These are phyloP conservation scores for Arthrobotrys musiformis DNA, from an alignment of 2,329 filamentous ascomycete species.

Conservation along the genomic window DNA sequence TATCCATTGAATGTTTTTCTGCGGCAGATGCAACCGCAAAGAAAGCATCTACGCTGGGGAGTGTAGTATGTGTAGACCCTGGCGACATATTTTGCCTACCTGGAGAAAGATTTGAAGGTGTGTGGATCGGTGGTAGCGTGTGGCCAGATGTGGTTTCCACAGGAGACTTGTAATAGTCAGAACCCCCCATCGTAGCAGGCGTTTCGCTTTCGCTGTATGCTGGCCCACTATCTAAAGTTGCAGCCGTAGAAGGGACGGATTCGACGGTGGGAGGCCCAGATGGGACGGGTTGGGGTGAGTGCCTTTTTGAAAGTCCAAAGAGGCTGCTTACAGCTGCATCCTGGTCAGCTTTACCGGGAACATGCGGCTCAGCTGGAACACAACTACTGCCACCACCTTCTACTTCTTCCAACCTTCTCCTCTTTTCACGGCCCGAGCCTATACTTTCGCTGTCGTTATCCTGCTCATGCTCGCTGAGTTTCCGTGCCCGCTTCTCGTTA, in stretches of 20 bases:
- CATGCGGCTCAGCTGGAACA: conserved; percentile 35
- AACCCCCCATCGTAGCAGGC: conserved; percentile 34
- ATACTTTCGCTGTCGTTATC: conserved; percentile 35
- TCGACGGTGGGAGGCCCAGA: conserved; percentile 49
- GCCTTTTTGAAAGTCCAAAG: conserved; percentile 44
- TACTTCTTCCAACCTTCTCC: conserved; percentile 20
- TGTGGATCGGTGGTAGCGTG: conserved; percentile 38
- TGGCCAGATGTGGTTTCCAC: conserved; percentile 25
- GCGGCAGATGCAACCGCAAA: conserved; percentile 32
- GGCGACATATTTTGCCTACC: conserved; percentile 27
- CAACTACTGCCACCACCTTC: too few relatives aligned
- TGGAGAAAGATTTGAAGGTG: conserved; percentile 5
- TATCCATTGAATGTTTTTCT: conserved; percentile 40
- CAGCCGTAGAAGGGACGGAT: conserved; percentile 32
- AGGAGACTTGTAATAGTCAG: conserved; percentile 38
- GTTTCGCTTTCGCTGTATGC: conserved; percentile 38
- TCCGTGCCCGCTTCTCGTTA: conserved; percentile 39
- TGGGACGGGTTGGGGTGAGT: conserved; percentile 36
- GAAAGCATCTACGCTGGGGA: conserved; percentile 38
- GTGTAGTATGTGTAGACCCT: conserved; percentile 20
- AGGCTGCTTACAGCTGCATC: conserved; percentile 31
- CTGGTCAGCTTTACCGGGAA: conserved; percentile 37
- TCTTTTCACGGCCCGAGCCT: conserved; percentile 32
- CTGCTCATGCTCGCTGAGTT: conserved; percentile 51
- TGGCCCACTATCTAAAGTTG: conserved; percentile 29